phyloP scores from a whole-genome alignment of 192 early-diverging fungal genomes.

The Mortierella hygrophila region DNA sequence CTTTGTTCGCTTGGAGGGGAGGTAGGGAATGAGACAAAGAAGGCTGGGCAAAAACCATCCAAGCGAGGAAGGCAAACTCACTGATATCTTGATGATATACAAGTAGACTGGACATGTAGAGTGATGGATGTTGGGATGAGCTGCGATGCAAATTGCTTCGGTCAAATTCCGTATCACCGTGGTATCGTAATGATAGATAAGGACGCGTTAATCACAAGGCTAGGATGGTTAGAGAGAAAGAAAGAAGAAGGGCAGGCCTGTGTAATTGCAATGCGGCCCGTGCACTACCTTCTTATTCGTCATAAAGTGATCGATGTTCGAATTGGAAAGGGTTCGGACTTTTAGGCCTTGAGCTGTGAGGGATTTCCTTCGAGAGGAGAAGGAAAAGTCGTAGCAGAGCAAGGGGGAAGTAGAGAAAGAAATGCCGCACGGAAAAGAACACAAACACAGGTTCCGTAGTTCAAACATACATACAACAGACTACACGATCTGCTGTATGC shows the following conservation, averaged over 20 bases:
- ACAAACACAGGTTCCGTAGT: background rate
- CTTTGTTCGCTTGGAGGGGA: no score
- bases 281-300: background rate
- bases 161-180: background rate
- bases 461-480: no score
- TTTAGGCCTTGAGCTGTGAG: background rate
- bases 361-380: background rate
- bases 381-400: background rate
- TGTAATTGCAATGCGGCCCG: background rate
- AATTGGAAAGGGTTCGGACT: background rate
- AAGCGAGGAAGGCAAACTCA: background rate
- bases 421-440: conserved; percentile 4
- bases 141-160: background rate
- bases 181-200: background rate
- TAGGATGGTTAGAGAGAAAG: background rate
- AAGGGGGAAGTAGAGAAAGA: background rate
- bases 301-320: background rate
- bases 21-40: no score
- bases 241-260: background rate
- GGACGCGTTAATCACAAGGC: background rate
- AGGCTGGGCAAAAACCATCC: background rate
- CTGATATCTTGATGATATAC: background rate
- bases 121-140: background rate
- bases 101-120: background rate
- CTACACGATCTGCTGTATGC: background rate